phyloP scores from a whole-genome alignment of 768 basidiomycete genomes.

The Tulasnella calospora region DNA sequence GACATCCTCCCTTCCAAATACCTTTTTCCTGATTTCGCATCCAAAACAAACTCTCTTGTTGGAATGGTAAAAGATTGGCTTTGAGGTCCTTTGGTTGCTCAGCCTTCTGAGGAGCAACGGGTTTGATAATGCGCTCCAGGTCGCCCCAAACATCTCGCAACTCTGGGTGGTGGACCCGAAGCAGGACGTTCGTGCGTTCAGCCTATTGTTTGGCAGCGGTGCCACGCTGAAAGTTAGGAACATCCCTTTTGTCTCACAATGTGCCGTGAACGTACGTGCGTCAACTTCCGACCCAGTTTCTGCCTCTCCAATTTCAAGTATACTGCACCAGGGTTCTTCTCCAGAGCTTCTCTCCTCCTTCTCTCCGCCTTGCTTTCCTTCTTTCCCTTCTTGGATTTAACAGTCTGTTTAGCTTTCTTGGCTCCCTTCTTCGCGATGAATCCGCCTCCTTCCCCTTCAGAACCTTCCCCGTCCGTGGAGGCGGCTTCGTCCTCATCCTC shows the following conservation, averaged over 20 bases:
- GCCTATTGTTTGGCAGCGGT: slow-evolving; percentile 46
- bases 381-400: slow-evolving; percentile 10
- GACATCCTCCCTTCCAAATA: slow-evolving; percentile 89
- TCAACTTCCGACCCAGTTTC: slow-evolving; percentile 69
- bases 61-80: slow-evolving; percentile 85
- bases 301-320: slow-evolving; percentile 39
- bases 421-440: slow-evolving; percentile 3
- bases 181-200: slow-evolving; percentile 60
- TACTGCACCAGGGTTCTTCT: slow-evolving; percentile 35
- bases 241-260: slow-evolving; percentile 18
- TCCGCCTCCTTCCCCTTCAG: neutral
- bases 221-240: slow-evolving; percentile 11
- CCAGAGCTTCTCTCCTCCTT: slow-evolving; percentile 31
- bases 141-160: slow-evolving; percentile 84
- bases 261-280: slow-evolving; percentile 47
- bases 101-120: slow-evolving; percentile 62
- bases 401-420: slow-evolving; percentile 15
- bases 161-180: slow-evolving; percentile 72
- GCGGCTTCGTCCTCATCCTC: neutral
- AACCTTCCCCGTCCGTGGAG: neutral
- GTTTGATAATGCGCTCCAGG: slow-evolving; percentile 56
- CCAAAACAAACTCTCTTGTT: slow-evolving; percentile 91
- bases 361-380: slow-evolving; percentile 11
- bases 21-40: slow-evolving; percentile 90
- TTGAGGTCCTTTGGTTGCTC: slow-evolving; percentile 81